phyloP scores from a whole-genome alignment of 495 filamentous ascomycete species.

The Penicillium parvum region DNA sequence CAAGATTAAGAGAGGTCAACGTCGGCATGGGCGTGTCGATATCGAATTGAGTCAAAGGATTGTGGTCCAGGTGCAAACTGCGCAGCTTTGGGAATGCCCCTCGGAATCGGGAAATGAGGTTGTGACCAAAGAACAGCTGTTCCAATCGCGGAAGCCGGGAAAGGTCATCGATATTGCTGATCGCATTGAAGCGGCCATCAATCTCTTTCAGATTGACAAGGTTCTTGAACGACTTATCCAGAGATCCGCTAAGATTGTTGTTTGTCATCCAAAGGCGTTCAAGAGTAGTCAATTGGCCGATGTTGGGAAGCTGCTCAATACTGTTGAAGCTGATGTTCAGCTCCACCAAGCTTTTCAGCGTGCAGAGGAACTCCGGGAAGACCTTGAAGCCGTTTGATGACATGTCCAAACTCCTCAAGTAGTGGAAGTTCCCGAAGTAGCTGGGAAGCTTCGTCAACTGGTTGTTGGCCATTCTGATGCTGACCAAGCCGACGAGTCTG shows the following conservation, averaged over 20 bases:
- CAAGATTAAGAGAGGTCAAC: conserved; percentile 78
- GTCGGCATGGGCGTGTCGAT: conserved; percentile 72
- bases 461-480: conserved; percentile 91
- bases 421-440: conserved; percentile 74
- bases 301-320: conserved; percentile 70
- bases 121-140: conserved; percentile 83
- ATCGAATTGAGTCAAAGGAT: conserved; percentile 89
- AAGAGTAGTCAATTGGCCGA: conserved; percentile 70
- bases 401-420: conserved; percentile 76
- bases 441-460: conserved; percentile 68
- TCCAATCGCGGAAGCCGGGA: conserved; percentile 80
- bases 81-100: conserved; percentile 81
- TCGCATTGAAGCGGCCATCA: conserved; percentile 87
- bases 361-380: conserved; percentile 80
- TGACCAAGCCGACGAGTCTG: conserved; percentile 68
- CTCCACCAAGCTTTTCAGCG: conserved; percentile 78
- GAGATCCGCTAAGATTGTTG: conserved; percentile 72
- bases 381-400: conserved; percentile 85
- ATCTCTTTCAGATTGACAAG: conserved; percentile 80
- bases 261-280: conserved; percentile 95
- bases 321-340: conserved; percentile 96
- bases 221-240: conserved; percentile 64
- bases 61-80: conserved; percentile 81
- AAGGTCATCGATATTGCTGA: conserved; percentile 80
- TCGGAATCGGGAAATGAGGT: conserved; percentile 79